Base-by-base conservation (phyloP, 805 yeast species). In the Zygotorulaspora chibaensis region DNA sequence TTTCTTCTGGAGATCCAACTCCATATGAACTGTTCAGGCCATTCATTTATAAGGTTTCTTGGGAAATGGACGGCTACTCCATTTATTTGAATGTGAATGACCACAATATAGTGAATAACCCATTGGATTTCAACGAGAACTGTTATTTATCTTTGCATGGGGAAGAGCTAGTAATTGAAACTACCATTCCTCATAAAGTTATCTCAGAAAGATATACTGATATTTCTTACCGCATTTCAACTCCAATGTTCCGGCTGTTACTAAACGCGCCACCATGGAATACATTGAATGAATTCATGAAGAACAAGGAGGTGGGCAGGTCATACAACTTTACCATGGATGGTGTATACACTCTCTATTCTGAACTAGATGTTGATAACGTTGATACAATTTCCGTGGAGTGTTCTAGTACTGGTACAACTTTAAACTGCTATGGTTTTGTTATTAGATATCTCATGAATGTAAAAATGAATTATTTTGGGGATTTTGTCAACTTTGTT, bases 241-340 rank as follows among this genome's bases (percentile, higher is more conserved):
- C 96, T 0, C 79, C 86, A 0, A 67, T 66, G 39, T 78, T 88
- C 53, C 76, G 81, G 39, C 57, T 93, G 38, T 68, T 77, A 0
- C 62, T 90, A 2, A 84, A 81, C 46, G 79, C 93, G 0, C 98
- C 99, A 0, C 84, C 91, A 1, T 93, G 98, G 96, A 95, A 88
- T 58, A 90, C 98, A 0, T 69, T 81, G 20, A 77, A 81, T 44
- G 82, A 84, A 39, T 91, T 91, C 53, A 62, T 86, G 68, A 74
- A 75, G 38, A 66, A 75, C 10, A 77, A 75, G 15, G 75, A 76
- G 12, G 73, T 88, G 50, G 98, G 96, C 0, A 69, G 80, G 49
- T 79, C 89, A 0, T 69, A 75, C 23, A 75, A 81, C 43, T 83
- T 89, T 55, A 64, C 61, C 1, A 63, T 88, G 13, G 65, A 65